Evolutionary conservation across 1,284 basidiomycete species (phyloP), one percentile per base, ranked within the genome.

Genomic region (Ceraceosorus bombacis): DNA sequence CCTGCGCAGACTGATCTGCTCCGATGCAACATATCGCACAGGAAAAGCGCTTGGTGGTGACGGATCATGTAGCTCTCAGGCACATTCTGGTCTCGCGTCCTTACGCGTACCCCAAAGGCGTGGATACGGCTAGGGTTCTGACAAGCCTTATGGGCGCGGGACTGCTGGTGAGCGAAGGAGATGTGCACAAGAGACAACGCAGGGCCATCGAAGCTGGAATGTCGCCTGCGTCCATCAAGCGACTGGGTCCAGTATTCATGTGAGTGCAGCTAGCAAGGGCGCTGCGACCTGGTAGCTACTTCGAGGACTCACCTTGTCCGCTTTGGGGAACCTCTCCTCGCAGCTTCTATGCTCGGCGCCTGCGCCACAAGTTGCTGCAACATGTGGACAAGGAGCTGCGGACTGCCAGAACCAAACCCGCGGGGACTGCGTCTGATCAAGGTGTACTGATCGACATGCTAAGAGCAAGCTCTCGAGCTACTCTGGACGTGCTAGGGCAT

Each of bases 201-300:
- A 66, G 68, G 40, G 65, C 71, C 43, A 49, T 75, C 15, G 67
- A 73, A 39, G 72, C 73, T 0, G 73, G 70, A 0, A 72, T 75
- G 49, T 59, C 58, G 36, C 54, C 62, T 1, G 59, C 61, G 0
- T 61, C 69, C 4, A 68, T 75, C 51, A 56, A 67, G 6, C 67
- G 70, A 12, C 57, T 75, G 7, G 63, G 53, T 41, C 72, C 72
- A 1, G 60, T 65, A 51, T 74, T 75, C 43, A 10, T 10, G 43
- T 46, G 43, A 10, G 43, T 46, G 43, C 15, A 27, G 27, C 27
- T 27, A 27, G 27, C 27, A 27, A 27, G 27, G 27, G 27, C 27
- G 27, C 27, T 27, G 27, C 27, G 27, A 27, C 27, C 27, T 27
- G 27, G 27, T 27, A 27, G 27, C 3, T 3, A 27, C 27, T 27